Percentiles rank a stretch among this genome's conserved stretches.
These are phyloP conservation scores for Beauveria varroae DNA, from an alignment of 2,329 filamentous ascomycete genomes.

Conservation along the genomic window DNA sequence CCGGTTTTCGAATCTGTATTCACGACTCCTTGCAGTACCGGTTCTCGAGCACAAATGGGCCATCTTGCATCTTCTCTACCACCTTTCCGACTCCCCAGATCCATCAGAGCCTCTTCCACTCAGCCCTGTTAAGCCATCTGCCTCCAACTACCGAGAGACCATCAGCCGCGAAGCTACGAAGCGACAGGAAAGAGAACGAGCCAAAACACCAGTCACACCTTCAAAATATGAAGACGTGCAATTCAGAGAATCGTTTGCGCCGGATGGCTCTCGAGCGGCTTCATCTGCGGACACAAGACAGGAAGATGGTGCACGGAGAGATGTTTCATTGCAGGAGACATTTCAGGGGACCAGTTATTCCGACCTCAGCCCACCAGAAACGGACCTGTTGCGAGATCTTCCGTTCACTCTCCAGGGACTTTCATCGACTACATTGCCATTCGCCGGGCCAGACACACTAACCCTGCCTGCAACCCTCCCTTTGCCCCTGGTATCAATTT, in stretches of 20 bases:
- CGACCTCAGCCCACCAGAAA: conserved; percentile 55
- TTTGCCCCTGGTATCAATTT: conserved; percentile 73
- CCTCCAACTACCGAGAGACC: conserved; percentile 30
- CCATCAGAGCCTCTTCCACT: conserved; percentile 44
- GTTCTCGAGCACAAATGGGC: conserved; percentile 95
- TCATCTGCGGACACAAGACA: conserved; percentile 32
- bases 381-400: conserved; percentile 65
- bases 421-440: conserved; percentile 77
- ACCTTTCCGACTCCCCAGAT: conserved; percentile 63
- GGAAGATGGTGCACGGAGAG: conserved; percentile 31
- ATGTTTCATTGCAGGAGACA: conserved; percentile 50
- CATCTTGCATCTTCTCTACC: conserved; percentile 84
- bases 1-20: conserved; percentile 85
- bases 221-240: conserved; percentile 39
- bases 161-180: conserved; percentile 29
- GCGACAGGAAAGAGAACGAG: conserved; percentile 30
- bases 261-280: conserved; percentile 40
- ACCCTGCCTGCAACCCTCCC: conserved; percentile 74
- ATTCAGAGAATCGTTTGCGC: conserved; percentile 47
- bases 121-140: conserved; percentile 33
- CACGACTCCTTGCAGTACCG: conserved; percentile 78
- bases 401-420: conserved; percentile 91
- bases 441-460: conserved; percentile 60
- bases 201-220: conserved; percentile 22
- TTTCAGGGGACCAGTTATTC: conserved; percentile 49